Conservation (phyloP, 2,329 filamentous ascomycete species). For the Didymella glomerata region DNA sequence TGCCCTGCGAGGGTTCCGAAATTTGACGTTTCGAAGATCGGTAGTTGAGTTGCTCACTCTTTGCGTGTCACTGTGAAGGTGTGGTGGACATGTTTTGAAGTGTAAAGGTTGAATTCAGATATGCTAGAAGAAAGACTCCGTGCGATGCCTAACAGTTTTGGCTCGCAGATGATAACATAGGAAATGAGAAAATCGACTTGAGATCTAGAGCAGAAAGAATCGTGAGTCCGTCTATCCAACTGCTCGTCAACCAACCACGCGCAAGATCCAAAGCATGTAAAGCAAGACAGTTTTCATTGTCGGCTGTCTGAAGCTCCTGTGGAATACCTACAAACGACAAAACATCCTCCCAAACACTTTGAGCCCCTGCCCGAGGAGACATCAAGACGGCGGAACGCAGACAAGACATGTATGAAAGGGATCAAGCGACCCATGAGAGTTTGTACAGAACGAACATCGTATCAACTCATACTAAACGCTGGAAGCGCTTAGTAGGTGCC, state of each 20-base stretch:
- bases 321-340: conserved; percentile 31
- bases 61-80: not conserved
- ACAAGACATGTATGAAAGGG: conserved; percentile 40
- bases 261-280: conserved; percentile 10
- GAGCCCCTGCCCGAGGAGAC: conserved; percentile 34
- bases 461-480: conserved; percentile 29
- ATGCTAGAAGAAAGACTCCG: conserved; percentile 17
- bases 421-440: conserved; percentile 33
- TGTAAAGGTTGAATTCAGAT: conserved; percentile 7
- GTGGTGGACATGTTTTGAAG: not conserved
- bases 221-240: conserved; percentile 12
- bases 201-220: conserved; percentile 16
- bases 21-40: conserved; percentile 2
- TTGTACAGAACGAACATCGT: conserved; percentile 29
- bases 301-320: conserved; percentile 19
- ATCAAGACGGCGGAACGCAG: conserved; percentile 30
- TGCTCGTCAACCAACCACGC: conserved; percentile 13
- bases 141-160: conserved; percentile 9
- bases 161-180: conserved; percentile 14
- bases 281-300: conserved; percentile 23
- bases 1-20: not conserved
- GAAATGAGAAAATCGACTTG: conserved; percentile 19
- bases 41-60: not conserved
- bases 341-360: conserved; percentile 23
- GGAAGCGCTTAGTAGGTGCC: conserved; percentile 35